Base-by-base conservation (phyloP, 768 basidiomycete genomes). In the Tulasnella calospora region DNA sequence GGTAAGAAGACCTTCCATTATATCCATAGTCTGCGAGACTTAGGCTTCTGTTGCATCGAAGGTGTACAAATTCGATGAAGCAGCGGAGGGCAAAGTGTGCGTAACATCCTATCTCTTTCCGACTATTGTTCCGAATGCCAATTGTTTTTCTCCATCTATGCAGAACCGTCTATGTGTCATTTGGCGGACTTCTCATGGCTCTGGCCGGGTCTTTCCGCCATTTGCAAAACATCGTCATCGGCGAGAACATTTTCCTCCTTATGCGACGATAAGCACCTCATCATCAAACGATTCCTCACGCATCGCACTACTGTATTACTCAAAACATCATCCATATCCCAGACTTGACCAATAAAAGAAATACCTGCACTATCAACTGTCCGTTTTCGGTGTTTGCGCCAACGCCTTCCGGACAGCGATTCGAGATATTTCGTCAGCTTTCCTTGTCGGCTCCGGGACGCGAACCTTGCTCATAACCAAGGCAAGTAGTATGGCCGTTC, bases 41-140 rank as follows among this genome's bases (percentile, higher is more conserved):
- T 15, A 44, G 12, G 35, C 35, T 36, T 44, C 30, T 79, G 80
- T 15, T 41, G 69, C 61, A 70, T 80, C 71, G 10, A 80, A 97
- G 95, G 94, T 98, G 71, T 99, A 99, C 88, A 96, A 96, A 84
- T 98, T 97, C 83, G 97, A 99, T 83, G 92, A 93, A 21, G 92
- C 89, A 19, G 88, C 89, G 44, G 95, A 96, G 81, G 89, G 91
- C 81, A 78, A 78, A 78, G 95, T 97, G 95, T 96, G 87, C 80
- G 93, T 86, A 61, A n/a, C 57, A 30, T 61, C 57, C 30, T 38
- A 33, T 7, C n/a, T 70, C 55, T 77, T n/a, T 77, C 38, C 27
- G 9, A 46, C 3, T 36, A 30, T 27, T 69, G n/a, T 71, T 10
- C 3, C 17, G 36, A 30, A 23, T 19, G 35, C 13, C 70, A 2